Evolutionary conservation across 2,329 filamentous ascomycete species (phyloP).

Genomic region (Clarireedia sp.): DNA sequence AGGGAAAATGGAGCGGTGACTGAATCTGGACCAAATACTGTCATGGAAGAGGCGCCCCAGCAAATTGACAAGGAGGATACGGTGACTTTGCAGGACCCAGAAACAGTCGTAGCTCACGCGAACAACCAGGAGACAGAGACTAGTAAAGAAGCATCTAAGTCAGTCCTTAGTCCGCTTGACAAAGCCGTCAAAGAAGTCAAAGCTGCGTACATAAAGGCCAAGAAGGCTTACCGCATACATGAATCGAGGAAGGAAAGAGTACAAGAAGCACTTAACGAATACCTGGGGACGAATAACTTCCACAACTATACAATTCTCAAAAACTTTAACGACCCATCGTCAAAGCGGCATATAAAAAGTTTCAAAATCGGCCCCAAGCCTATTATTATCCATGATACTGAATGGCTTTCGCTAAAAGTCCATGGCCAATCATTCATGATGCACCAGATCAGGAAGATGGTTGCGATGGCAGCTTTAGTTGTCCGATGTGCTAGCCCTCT

Average conservation of each 20-base stretch:
- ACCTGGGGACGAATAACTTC: conserved; percentile 81
- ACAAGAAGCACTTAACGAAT: conserved; percentile 65
- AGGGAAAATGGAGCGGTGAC: too few species aligned
- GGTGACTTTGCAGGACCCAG: background rate
- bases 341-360: conserved; percentile 85
- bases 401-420: conserved; percentile 93
- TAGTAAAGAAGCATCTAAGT: conserved; percentile 11
- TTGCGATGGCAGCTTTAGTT: conserved; percentile 79
- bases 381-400: conserved; percentile 80
- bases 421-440: conserved; percentile 99
- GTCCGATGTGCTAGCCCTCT: conserved; percentile 76
- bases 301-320: conserved; percentile 98
- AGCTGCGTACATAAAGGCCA: conserved; percentile 71
- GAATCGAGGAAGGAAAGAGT: conserved; percentile 63
- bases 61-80: background rate
- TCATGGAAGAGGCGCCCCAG: too few species aligned
- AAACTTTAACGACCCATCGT: conserved; percentile 67
- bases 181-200: conserved; percentile 67
- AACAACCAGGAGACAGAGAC: conserved; percentile 2
- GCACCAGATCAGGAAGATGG: conserved; percentile 99
- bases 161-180: conserved; percentile 42
- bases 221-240: conserved; percentile 76
- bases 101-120: background rate
- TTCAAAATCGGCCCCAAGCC: conserved; percentile 72
- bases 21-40: too few species aligned